Base-by-base conservation (phyloP, 306 rosid genomes). In the Trichosanthes truncata region DNA sequence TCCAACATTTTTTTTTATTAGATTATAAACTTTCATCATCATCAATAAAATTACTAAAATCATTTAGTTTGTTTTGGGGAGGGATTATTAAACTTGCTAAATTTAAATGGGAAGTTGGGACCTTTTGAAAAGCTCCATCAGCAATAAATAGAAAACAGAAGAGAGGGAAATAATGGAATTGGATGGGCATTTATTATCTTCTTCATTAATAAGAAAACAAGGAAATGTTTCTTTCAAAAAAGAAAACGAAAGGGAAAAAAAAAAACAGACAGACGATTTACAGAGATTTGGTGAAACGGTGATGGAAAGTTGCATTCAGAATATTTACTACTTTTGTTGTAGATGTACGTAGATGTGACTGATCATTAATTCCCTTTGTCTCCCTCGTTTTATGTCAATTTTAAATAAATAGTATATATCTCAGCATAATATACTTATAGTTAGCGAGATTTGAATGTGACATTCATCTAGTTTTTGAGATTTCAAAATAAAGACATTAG, bases 351-450 rank as follows among this genome's bases (percentile, higher is more conserved):
- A 33, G 76, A 69, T 43, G 36, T 69, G 76, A 69, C 55, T 69
- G 11, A 69, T 69, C 76, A 69, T 69, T 69, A 69, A 69, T 69
- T 43, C 76, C 15, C 76, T 69, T 72, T 72, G 77, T 72, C 57
- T 14, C 20, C 66, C 9, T 26, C 5, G 1, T 48, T 48, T 13
- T 48, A 4, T 48, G 51, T 1, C 20, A 10, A 9, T 45, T 48
- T 14, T 48, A 48, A 14, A 45, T 9, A 48, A 43, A 43, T 29
- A 29, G 2, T 29, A 29, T 29, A 29, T 29, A 29, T 29, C 2
- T 29, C 33, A 29, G 33, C 33, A 29, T 1, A 29, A 29, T 29
- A 29, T 29, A 1, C 33, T 29, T 29, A 29, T 29, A 29, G 33
- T 29, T 29, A 29, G 1, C 33, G 2, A 29, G 33, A 29, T 29